Percentiles rank a stretch among this genome's conserved stretches.
phyloP scores from a whole-genome alignment of 768 basidiomycete genomes.

The Erythrobasidium yunnanense region DNA sequence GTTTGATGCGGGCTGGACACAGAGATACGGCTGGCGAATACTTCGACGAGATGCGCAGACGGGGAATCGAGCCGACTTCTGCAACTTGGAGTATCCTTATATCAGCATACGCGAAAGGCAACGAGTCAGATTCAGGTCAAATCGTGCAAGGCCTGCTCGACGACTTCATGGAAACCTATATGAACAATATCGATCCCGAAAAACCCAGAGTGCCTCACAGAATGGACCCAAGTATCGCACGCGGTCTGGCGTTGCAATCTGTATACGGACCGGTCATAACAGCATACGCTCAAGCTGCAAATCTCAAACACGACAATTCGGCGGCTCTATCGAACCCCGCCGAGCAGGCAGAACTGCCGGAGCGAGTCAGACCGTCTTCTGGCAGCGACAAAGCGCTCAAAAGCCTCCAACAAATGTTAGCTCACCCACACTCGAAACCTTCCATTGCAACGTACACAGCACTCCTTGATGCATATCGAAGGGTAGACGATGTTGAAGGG shows the following conservation, averaged over 20 bases:
- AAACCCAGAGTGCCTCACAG: background rate
- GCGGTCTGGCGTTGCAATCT: slow-evolving; percentile 4
- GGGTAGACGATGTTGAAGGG: slow-evolving; percentile 49
- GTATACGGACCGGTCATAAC: slow-evolving; percentile 24
- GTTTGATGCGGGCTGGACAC: slow-evolving; percentile 54
- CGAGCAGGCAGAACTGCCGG: background rate
- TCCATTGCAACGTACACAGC: slow-evolving; percentile 54
- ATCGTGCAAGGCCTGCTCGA: background rate
- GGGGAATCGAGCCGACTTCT: slow-evolving; percentile 57
- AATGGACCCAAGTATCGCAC: background rate
- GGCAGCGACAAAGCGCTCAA: slow-evolving; percentile 50
- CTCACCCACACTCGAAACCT: slow-evolving; percentile 50
- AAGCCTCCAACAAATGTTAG: slow-evolving; percentile 49
- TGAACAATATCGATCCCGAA: background rate
- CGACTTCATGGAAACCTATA: background rate
- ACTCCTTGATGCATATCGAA: slow-evolving; percentile 63
- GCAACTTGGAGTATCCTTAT: slow-evolving; percentile 62
- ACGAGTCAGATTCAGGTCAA: background rate
- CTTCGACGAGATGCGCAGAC: slow-evolving; percentile 59
- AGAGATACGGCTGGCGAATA: slow-evolving; percentile 52
- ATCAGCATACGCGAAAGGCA: slow-evolving; percentile 40
- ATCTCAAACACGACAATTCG: background rate
- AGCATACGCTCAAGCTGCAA: slow-evolving; percentile 12
- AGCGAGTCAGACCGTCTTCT: slow-evolving; percentile 45
- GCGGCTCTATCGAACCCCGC: background rate